Conservation (phyloP, 441 rosid genomes). For the Arabidopsis lyrata region DNA sequence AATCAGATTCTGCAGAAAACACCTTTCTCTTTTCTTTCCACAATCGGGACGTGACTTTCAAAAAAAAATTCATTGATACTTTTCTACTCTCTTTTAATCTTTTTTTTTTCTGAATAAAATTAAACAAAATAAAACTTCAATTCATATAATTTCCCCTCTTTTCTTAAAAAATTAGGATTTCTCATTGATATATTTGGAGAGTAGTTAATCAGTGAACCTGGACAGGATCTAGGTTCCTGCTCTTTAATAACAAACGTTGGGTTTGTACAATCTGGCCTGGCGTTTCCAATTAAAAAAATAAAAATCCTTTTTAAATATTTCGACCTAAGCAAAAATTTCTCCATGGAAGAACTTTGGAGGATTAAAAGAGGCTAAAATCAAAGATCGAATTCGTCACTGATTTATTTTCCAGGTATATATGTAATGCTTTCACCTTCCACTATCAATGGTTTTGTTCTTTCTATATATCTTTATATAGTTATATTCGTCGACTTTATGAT, state of each 20-base stretch:
- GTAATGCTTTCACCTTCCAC: conserved; percentile 34
- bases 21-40: not conserved
- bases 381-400: conserved; percentile 1
- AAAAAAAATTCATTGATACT: not conserved
- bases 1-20: conserved; percentile 6
- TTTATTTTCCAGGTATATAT: conserved; percentile 27
- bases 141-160: not conserved
- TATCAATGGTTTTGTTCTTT: conserved; percentile 37
- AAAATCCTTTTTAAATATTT: not conserved
- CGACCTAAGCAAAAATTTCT: not conserved
- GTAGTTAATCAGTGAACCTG: conserved; percentile 31
- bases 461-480: not conserved
- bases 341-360: conserved; percentile 24
- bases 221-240: not conserved
- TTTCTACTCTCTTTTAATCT: not conserved
- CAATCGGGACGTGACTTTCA: not conserved
- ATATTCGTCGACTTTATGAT: not conserved
- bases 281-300: not conserved
- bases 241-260: not conserved
- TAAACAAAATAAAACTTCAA: not conserved
- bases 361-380: not conserved
- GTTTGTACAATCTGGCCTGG: conserved; percentile 24
- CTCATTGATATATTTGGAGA: conserved; percentile 21
- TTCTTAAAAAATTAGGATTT: conserved; percentile 24
- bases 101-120: not conserved